Base-by-base conservation (phyloP, 1,284 basidiomycete species). In the Sporisorium graminicola region DNA sequence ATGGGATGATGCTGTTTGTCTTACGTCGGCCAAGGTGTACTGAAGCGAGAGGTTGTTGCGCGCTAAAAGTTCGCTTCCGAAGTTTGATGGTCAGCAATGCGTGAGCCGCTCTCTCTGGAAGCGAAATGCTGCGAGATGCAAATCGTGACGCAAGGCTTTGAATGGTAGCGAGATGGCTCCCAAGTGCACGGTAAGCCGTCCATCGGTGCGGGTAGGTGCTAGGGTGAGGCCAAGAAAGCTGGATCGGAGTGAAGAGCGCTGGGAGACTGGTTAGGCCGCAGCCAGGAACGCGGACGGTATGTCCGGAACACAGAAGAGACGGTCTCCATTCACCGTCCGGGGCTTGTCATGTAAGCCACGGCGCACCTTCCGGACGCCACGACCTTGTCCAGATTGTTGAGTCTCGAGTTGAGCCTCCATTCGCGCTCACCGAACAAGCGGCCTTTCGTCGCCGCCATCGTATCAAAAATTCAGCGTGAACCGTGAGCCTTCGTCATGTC, bases 261-360 rank as follows among this genome's bases (percentile, higher is more conserved):
- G n/a, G n/a, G n/a, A n/a, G n/a, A n/a, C n/a, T n/a, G n/a, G n/a
- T n/a, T n/a, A n/a, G n/a, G n/a, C n/a, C n/a, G n/a, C n/a, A n/a
- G n/a, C n/a, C n/a, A n/a, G n/a, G n/a, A n/a, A n/a, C n/a, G n/a
- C n/a, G n/a, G n/a, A n/a, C n/a, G n/a, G n/a, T n/a, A n/a, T n/a
- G n/a, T n/a, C n/a, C n/a, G n/a, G n/a, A n/a, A n/a, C n/a, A n/a
- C n/a, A n/a, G n/a, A n/a, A n/a, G n/a, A n/a, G n/a, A n/a, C n/a
- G n/a, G n/a, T n/a, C n/a, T n/a, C n/a, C n/a, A n/a, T n/a, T n/a
- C n/a, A n/a, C n/a, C n/a, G n/a, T n/a, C n/a, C n/a, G n/a, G 42
- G 8, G 35, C 35, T 47, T 27, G 14, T 47, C 44, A 47, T 24
- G 44, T 47, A 47, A 47, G 44, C n/a, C n/a, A n/a, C n/a, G n/a